Conservation (phyloP, 805 yeast genomes). For the Candida endomychidarum region DNA sequence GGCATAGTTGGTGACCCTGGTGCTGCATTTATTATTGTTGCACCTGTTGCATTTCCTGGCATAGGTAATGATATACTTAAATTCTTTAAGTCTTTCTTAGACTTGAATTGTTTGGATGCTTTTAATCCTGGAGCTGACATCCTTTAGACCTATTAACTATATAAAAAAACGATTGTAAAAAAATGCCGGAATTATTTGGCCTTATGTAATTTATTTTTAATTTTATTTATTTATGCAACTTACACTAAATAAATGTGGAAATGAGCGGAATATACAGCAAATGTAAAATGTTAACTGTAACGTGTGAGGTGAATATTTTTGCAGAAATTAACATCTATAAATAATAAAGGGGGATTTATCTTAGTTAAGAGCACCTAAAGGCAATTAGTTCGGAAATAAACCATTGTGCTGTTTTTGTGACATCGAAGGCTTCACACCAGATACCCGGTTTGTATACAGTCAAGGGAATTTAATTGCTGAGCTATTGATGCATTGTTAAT, state of each 20-base stretch:
- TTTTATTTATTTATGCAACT: no score
- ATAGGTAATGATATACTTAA: slow-evolving; percentile 22
- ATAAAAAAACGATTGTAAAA: not conserved
- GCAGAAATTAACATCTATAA: no score
- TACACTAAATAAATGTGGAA: no score
- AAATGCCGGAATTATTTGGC: not conserved
- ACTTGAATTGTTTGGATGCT: slow-evolving; percentile 23
- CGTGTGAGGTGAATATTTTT: no score
- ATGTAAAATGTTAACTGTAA: no score
- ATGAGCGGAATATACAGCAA: not conserved
- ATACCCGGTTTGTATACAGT: not conserved
- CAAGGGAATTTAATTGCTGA: not conserved
- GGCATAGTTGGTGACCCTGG: not conserved
- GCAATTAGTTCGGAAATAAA: not conserved
- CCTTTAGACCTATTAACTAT: not conserved
- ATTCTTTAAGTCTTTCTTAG: slow-evolving; percentile 26
- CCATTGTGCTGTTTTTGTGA: not conserved
- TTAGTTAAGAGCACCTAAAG: not conserved
- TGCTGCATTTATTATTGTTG: no score
- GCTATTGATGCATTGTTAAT: no score
- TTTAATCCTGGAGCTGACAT: slow-evolving; percentile 27
- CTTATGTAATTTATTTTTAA: no score
- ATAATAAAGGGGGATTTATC: slow-evolving; percentile 5
- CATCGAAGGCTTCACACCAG: not conserved
- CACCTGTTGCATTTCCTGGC: no score